Evolutionary conservation across 2,329 filamentous ascomycete species (phyloP), one percentile per base, ranked within the genome.

Genomic region (Setomelanomma holmii): DNA sequence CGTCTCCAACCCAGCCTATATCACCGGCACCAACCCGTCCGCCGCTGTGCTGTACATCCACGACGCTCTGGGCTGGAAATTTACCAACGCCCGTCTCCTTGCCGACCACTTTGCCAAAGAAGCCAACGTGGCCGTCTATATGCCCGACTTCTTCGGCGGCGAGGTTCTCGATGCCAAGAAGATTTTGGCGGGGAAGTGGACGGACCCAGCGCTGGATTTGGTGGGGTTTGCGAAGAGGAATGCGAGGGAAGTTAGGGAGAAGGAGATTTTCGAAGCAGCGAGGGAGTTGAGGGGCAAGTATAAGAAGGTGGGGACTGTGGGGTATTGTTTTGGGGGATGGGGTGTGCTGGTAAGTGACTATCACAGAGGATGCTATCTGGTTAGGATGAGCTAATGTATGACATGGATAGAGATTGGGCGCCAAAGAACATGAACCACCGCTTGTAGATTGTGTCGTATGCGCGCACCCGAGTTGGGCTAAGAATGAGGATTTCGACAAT

Each of bases 281-380:
- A 45, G 30, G 42, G 42, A 35, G 42, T 23, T 45, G 27, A 35
- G 10, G 12, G 30, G 20, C 4, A 45, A 16, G 27, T 45, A 35
- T 10, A 12, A 16, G 30, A 45, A 23, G 33, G 20, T 45, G 19
- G 42, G 42, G 6, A 22, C 24, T 14, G 33, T 79, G 24, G 78
- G 78, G 1, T 79, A 79, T 60, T 79, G 78, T 64, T 80, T 72
- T 68, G 78, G 78, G 14, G 78, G 77, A 4, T 69, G 64, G 65
- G 58, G 49, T 8, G 55, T 60, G 2, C 54, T 67, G 34, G 34
- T 16, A 16, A 17, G 34, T n/a, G 34, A 17, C 24, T 30, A 30
- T 6, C n/a, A n/a, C n/a, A 12, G 24, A 30, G 24, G 24, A 30
- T 6, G 24, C 7, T 6, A 12, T 6, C 7, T 30, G 6, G 24